Evolutionary conservation across 2,329 filamentous ascomycete genomes (phyloP).

Genomic region (Exophiala sideris): DNA sequence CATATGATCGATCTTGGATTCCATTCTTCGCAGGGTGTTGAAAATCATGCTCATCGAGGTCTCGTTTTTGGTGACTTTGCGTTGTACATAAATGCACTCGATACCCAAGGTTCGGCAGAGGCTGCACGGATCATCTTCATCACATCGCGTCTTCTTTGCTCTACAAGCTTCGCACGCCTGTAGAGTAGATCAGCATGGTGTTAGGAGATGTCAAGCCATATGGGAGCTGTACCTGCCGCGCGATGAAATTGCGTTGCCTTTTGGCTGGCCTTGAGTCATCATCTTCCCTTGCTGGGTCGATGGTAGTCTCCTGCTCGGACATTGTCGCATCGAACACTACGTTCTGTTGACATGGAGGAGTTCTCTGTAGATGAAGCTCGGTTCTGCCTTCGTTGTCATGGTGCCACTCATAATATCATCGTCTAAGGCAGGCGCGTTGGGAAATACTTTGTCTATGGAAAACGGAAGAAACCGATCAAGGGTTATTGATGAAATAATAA

Average conservation of each 20-base stretch:
- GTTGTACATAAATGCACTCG: constrained; percentile 53
- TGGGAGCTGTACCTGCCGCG: constrained; percentile 12
- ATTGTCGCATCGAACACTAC: not conserved
- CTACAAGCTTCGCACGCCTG: constrained; percentile 55
- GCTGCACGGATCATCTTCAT: constrained; percentile 54
- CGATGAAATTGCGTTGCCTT: constrained; percentile 22
- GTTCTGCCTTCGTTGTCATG: too few relatives aligned
- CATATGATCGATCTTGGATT: constrained; percentile 51
- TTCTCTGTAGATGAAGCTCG: too few relatives aligned
- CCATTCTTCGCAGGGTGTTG: constrained; percentile 52
- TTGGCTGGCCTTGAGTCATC: constrained; percentile 16
- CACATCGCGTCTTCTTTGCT: constrained; percentile 54
- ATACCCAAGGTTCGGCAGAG: constrained; percentile 49
- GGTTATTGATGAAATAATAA: too few relatives aligned
- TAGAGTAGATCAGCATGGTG: not conserved
- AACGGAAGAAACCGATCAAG: too few relatives aligned
- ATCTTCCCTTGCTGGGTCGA: not conserved
- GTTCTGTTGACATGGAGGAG: not conserved
- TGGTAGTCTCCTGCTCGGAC: not conserved
- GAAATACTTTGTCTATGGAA: too few relatives aligned
- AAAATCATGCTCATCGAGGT: constrained; percentile 54
- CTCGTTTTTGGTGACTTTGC: constrained; percentile 54
- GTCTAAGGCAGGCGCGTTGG: too few relatives aligned
- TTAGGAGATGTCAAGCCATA: not conserved
- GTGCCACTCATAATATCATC: too few relatives aligned